Evolutionary conservation across 805 yeast species (phyloP), one percentile per base, ranked within the genome.

Genomic region (Yarrowia sp.): DNA sequence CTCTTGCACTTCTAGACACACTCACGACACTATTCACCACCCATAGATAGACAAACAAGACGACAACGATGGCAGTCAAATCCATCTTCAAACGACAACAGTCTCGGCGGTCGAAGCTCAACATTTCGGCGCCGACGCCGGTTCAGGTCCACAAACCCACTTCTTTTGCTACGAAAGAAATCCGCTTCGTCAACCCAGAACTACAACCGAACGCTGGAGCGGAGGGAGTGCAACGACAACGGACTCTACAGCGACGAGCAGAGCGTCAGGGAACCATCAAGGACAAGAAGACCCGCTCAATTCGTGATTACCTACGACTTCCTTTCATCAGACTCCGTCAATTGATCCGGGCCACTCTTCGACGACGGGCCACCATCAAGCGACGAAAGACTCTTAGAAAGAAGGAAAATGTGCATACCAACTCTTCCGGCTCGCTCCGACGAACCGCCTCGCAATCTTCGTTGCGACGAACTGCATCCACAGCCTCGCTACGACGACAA

Each of bases 71-170:
- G 59, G 59, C 59, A 22, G 43, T 26, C 30, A 51, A 51, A 35
- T 51, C 59, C 22, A 35, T 51, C 32, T 54, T 54, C 61, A 54
- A 38, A n/a, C 61, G 46, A 24, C 58, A 22, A 22, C 58, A 33
- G n/a, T 30, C 41, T 10, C 33, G 19, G n/a, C 38, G 62, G 12
- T 17, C 49, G 22, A 58, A 58, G 51, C 38, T 41, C 40, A 32
- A 21, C 28, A 58, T 58, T 16, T 41, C 51, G 16, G 63, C 49
- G 8, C 63, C 63, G 14, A 58, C 51, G 41, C 51, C 63, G 8
- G 32, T 58, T 12, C 49, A 58, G 40, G 63, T 58, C 17, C 63
- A 58, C 63, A 41, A 58, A 21, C 63, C 63, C 21, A 58, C 63
- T 12, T 58, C 63, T 4, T 58, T 58, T 10, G 63, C 63, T 8